Percentiles rank a stretch among this genome's conserved stretches.
Conservation (phyloP, 1,284 basidiomycete species). For the Neotropicomus parvogracilis region DNA sequence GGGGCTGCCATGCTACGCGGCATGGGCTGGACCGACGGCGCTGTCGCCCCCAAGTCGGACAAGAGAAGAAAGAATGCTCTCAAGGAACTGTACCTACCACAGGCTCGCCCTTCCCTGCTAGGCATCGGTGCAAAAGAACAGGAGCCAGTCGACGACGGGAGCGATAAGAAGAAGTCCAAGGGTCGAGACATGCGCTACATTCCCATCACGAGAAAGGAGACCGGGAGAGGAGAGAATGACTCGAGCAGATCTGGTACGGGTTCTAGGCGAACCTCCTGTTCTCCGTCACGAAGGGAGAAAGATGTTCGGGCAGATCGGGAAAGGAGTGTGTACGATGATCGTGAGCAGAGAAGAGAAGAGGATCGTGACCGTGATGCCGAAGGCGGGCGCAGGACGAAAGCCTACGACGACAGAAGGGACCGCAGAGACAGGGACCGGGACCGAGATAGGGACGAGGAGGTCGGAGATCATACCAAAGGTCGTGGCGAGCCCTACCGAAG, state of each 20-base stretch:
- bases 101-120: constrained; percentile 75
- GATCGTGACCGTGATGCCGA: constrained; percentile 19
- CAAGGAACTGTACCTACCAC: constrained; percentile 77
- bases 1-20: constrained; percentile 91
- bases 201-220: constrained; percentile 67
- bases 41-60: constrained; percentile 51
- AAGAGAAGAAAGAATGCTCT: constrained; percentile 53
- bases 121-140: constrained; percentile 90
- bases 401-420: constrained; percentile 21
- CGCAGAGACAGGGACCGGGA: constrained; percentile 8
- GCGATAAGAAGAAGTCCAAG: constrained; percentile 42
- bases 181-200: constrained; percentile 65
- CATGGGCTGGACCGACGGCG: constrained; percentile 94
- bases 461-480: constrained; percentile 27
- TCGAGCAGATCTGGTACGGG: constrained; percentile 23
- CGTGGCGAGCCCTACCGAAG: constrained; percentile 25
- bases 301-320: constrained; percentile 10
- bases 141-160: constrained; percentile 63
- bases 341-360: constrained; percentile 30
- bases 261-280: constrained; percentile 30
- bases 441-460: constrained; percentile 21
- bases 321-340: constrained; percentile 20
- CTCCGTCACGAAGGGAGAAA: constrained; percentile 25
- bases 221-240: constrained; percentile 28
- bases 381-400: constrained; percentile 10